phyloP scores from a whole-genome alignment of 805 yeast genomes.

The Wickerhamiella lipophila region DNA sequence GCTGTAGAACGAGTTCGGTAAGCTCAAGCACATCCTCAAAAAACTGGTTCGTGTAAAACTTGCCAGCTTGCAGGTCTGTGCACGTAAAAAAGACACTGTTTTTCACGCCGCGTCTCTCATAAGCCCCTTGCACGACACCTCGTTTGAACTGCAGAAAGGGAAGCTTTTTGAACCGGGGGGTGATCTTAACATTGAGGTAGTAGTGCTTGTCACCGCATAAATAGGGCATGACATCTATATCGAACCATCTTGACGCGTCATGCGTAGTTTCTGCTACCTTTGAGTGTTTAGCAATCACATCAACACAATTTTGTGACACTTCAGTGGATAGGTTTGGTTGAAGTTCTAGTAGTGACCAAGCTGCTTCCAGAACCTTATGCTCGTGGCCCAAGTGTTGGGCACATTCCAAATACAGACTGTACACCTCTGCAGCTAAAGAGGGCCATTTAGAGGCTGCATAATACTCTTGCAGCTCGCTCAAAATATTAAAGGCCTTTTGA shows the following conservation, averaged over 20 bases:
- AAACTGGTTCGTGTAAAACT: slow-evolving; percentile 22
- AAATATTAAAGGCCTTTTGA: slow-evolving; percentile 46
- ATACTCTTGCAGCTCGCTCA: slow-evolving; percentile 56
- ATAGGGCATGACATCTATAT: slow-evolving; percentile 29
- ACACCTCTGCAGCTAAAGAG: slow-evolving; percentile 48
- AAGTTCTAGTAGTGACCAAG: slow-evolving; percentile 24
- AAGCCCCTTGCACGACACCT: slow-evolving; percentile 17
- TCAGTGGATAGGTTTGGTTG: slow-evolving; percentile 16
- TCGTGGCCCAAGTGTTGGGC: slow-evolving; percentile 28
- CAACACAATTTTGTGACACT: slow-evolving; percentile 19
- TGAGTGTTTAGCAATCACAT: slow-evolving; percentile 19
- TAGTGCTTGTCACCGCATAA: slow-evolving; percentile 31
- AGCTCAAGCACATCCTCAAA: slow-evolving; percentile 30
- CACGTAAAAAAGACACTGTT: slow-evolving; percentile 12
- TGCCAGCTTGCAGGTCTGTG: background rate
- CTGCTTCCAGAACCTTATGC: slow-evolving; percentile 23
- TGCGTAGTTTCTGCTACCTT: slow-evolving; percentile 18
- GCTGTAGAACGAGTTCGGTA: slow-evolving; percentile 21
- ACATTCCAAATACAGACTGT: slow-evolving; percentile 58
- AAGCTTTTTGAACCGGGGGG: slow-evolving; percentile 24
- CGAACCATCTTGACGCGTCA: slow-evolving; percentile 31
- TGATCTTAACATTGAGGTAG: slow-evolving; percentile 30
- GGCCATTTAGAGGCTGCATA: slow-evolving; percentile 67
- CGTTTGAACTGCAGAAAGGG: slow-evolving; percentile 16
- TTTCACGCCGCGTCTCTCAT: slow-evolving; percentile 11